Conservation (phyloP, 306 rosid genomes). For the Glycine tomentella region DNA sequence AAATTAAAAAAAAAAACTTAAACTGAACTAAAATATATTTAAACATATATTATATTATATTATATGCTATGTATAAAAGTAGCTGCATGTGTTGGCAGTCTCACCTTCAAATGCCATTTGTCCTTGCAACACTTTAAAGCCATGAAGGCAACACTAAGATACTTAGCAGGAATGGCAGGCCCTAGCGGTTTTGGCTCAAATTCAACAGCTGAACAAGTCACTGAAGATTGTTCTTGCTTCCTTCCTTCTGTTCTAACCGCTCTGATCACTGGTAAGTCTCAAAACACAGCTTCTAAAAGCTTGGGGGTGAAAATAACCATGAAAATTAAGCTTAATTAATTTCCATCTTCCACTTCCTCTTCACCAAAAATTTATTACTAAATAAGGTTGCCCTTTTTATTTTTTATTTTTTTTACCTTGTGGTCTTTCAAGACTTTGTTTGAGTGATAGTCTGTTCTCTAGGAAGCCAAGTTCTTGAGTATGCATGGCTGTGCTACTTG, state of each 20-base stretch:
- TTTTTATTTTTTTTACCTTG: too few relatives aligned
- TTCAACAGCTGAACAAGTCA: slow-evolving; percentile 91
- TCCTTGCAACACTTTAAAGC: slow-evolving; percentile 27
- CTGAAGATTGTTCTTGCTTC: slow-evolving; percentile 52
- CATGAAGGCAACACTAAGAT: slow-evolving; percentile 85
- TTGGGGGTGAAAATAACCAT: too few relatives aligned
- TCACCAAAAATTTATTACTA: background rate
- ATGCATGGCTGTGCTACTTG: background rate
- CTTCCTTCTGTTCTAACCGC: slow-evolving; percentile 70
- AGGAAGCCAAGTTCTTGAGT: too few relatives aligned
- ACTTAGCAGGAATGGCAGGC: slow-evolving; percentile 96
- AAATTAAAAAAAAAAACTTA: too few relatives aligned
- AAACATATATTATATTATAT: background rate
- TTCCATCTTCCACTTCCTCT: background rate
- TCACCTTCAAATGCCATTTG: slow-evolving; percentile 34
- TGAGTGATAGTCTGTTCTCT: too few relatives aligned
- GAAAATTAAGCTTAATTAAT: background rate
- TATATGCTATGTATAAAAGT: background rate
- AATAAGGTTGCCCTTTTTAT: too few relatives aligned
- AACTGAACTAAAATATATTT: too few relatives aligned
- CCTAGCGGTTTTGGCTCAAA: slow-evolving; percentile 98
- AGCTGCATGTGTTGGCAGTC: slow-evolving; percentile 6
- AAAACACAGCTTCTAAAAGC: background rate
- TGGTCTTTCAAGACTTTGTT: too few relatives aligned
- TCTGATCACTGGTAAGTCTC: slow-evolving; percentile 78